phyloP scores from a whole-genome alignment of 192 early-diverging fungal genomes.

The Mortierella antarctica region DNA sequence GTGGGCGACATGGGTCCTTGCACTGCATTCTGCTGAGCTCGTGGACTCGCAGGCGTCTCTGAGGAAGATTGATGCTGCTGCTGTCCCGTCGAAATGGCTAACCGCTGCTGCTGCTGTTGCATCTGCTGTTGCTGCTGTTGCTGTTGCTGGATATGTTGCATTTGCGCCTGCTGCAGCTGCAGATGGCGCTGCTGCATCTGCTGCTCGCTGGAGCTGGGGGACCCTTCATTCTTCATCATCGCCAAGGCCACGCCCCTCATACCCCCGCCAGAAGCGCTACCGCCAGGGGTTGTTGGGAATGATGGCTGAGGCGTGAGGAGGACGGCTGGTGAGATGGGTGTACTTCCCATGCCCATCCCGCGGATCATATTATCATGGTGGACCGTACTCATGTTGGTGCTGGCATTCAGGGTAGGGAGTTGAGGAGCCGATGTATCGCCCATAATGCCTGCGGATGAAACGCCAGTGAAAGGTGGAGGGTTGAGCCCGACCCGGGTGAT shows the following conservation, averaged over 20 bases:
- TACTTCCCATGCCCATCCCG: conserved; percentile 53
- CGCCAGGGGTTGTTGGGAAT: conserved; percentile 14
- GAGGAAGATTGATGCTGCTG: conserved; percentile 7
- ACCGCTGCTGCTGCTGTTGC: background rate
- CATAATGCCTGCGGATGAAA: background rate
- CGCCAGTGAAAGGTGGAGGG: conserved; percentile 4
- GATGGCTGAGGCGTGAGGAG: conserved; percentile 45
- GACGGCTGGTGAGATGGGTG: conserved; percentile 33
- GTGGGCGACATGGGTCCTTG: conserved; percentile 12
- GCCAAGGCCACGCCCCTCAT: conserved; percentile 35
- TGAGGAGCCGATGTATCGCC: conserved; percentile 2
- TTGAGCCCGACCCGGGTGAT: conserved; percentile 9
- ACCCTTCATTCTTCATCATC: conserved; percentile 47
- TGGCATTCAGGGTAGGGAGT: conserved; percentile 15
- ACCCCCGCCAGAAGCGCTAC: background rate
- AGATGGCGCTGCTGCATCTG: conserved; percentile 42
- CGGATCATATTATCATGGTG: conserved; percentile 53
- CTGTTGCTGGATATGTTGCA: conserved; percentile 34
- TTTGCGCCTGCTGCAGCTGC: conserved; percentile 42
- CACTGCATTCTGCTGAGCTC: conserved; percentile 3
- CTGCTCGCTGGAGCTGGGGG: conserved; percentile 26
- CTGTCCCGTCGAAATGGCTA: background rate
- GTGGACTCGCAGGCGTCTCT: conserved; percentile 17
- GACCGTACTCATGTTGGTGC: conserved; percentile 30
- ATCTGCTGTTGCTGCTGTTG: conserved; percentile 15